These are phyloP conservation scores for Hypoxylon lenormandii DNA, from an alignment of 495 filamentous ascomycete species.

Conservation along the genomic window DNA sequence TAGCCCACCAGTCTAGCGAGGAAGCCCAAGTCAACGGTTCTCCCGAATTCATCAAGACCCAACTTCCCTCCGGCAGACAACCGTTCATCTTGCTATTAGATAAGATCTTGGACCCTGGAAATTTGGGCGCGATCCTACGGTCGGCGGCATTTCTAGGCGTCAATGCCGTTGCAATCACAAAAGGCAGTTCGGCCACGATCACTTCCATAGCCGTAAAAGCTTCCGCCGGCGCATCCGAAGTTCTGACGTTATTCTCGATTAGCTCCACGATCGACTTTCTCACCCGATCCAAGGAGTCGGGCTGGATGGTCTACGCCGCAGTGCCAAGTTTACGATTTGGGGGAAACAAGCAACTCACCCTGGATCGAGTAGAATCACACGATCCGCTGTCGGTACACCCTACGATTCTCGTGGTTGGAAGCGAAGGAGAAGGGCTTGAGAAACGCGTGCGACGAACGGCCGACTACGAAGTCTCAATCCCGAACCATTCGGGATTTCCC, in stretches of 20 bases:
- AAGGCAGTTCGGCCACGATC: constrained; percentile 74
- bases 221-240: constrained; percentile 85
- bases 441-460: constrained; percentile 70
- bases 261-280: constrained; percentile 76
- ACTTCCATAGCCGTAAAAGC: constrained; percentile 84
- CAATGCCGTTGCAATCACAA: constrained; percentile 76
- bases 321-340: constrained; percentile 59
- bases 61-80: constrained; percentile 64
- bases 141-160: constrained; percentile 87
- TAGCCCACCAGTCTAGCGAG: constrained; percentile 77
- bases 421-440: constrained; percentile 80
- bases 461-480: constrained; percentile 68
- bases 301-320: constrained; percentile 88
- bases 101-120: constrained; percentile 86
- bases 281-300: constrained; percentile 70
- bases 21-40: constrained; percentile 77
- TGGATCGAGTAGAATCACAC: constrained; percentile 51
- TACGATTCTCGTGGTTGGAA: constrained; percentile 82
- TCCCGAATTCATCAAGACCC: constrained; percentile 55
- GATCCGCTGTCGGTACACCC: constrained; percentile 71
- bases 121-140: constrained; percentile 88
- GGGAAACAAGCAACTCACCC: constrained; percentile 46
- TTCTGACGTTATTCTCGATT: constrained; percentile 75
- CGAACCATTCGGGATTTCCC: constrained; percentile 47
- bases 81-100: constrained; percentile 86